Percentiles rank a stretch among this genome's conserved stretches.
phyloP scores from a whole-genome alignment of 257 asterid species.

The Nyctanthes arbortristis region DNA sequence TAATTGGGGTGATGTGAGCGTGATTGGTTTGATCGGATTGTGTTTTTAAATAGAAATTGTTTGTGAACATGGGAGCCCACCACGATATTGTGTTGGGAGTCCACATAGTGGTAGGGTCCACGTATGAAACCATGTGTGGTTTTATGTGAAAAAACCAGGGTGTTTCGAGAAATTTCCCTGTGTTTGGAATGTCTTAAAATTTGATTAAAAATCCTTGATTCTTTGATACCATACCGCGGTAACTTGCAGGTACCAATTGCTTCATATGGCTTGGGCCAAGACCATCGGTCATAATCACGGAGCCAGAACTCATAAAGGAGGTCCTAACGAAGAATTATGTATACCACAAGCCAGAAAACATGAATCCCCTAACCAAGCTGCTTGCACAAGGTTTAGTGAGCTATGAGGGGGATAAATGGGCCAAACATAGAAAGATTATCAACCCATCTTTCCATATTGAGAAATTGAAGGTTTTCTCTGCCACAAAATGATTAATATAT shows the following conservation, averaged over 20 bases:
- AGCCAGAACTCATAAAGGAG: constrained; percentile 52
- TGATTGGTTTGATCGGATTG: no score
- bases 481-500: background rate
- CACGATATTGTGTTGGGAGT: no score
- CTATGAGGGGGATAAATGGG: constrained; percentile 53
- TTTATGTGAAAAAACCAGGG: no score
- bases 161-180: background rate
- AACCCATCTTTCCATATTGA: constrained; percentile 64
- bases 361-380: constrained; percentile 42
- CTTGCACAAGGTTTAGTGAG: constrained; percentile 35
- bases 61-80: no score
- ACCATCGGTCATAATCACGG: constrained; percentile 38
- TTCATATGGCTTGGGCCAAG: constrained; percentile 59
- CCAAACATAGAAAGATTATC: constrained; percentile 59
- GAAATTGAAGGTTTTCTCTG: constrained; percentile 43
- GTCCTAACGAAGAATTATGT: constrained; percentile 30
- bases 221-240: no score
- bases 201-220: no score
- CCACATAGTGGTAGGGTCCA: no score
- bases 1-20: no score
- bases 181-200: background rate
- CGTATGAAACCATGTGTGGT: no score
- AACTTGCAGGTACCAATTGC: constrained; percentile 43
- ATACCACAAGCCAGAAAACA: constrained; percentile 29
- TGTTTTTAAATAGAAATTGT: no score